Conservation (phyloP, 225 moss, liverwort and hornwort species). For the Pseudisothecium myosuroides region DNA sequence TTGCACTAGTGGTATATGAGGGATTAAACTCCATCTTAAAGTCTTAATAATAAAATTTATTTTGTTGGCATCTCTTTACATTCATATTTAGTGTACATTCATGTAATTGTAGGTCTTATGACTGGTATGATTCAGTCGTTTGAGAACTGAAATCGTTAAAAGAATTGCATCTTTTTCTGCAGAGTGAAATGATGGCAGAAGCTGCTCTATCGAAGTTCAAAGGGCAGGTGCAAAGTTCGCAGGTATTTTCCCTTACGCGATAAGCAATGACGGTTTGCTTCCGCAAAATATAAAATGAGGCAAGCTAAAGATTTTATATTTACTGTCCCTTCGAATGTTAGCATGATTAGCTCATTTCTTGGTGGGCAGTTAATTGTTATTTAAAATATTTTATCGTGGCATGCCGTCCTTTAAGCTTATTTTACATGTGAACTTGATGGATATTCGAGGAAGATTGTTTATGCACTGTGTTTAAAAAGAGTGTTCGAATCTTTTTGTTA, state of each 20-base stretch:
- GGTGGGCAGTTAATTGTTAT: background rate
- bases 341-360: background rate
- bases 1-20: background rate
- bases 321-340: background rate
- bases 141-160: background rate
- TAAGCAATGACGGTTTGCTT: background rate
- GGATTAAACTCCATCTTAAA: background rate
- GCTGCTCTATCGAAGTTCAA: conserved; percentile 87
- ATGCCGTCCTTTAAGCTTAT: background rate
- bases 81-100: background rate
- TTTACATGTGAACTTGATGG: background rate
- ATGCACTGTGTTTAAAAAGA: background rate
- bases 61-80: background rate
- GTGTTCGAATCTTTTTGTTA: conserved; percentile 8
- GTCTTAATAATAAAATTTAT: background rate
- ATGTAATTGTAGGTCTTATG: background rate
- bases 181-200: conserved; percentile 95
- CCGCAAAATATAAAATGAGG: background rate
- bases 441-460: background rate
- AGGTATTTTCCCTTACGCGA: conserved; percentile 29
- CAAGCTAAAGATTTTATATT: background rate
- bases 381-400: background rate
- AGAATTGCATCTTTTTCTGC: background rate
- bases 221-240: conserved; percentile 74
- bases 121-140: background rate